These are phyloP conservation scores for Vitis rotundifolia DNA, from an alignment of 164 flowering plant genomes.

Conservation along the genomic window DNA sequence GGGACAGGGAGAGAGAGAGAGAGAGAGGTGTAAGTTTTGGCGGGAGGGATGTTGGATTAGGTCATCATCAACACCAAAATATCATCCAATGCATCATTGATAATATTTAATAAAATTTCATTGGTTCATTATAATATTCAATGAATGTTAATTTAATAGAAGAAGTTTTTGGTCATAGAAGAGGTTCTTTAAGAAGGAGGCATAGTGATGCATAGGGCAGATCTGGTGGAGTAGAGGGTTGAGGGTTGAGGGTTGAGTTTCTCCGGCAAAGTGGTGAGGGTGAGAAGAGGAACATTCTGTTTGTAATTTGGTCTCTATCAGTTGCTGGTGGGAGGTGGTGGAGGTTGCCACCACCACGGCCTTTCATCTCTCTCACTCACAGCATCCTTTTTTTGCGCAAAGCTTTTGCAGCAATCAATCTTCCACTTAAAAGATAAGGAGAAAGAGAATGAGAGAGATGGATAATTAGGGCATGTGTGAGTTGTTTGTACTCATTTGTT, in stretches of 20 bases:
- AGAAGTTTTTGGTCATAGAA: background rate
- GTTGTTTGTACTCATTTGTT: constrained; percentile 2
- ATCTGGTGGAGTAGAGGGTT: no score
- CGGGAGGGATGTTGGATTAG: constrained; percentile 21
- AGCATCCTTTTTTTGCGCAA: constrained; percentile 25
- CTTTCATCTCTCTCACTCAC: constrained; percentile 4
- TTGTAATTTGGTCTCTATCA: constrained; percentile 36
- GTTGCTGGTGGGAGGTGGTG: constrained; percentile 45
- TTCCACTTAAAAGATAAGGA: constrained; percentile 23
- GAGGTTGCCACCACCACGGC: constrained; percentile 7
- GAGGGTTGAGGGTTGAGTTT: no score
- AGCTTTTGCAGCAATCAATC: constrained; percentile 69
- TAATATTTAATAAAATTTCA: no score
- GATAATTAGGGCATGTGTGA: constrained; percentile 40
- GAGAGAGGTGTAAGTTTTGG: constrained; percentile 8
- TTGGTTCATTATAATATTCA: no score
- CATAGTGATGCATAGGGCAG: background rate
- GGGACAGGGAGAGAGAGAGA: no score
- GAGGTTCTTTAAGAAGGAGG: constrained; percentile 9
- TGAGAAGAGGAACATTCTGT: constrained; percentile 10
- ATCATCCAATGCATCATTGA: background rate
- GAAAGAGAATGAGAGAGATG: constrained; percentile 22
- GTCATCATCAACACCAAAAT: constrained; percentile 18
- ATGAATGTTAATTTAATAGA: no score
- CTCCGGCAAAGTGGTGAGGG: no score